Evolutionary conservation across 129 eudicot genomes (phyloP).

Genomic region (Chrysanthemum lavandulifolium): DNA sequence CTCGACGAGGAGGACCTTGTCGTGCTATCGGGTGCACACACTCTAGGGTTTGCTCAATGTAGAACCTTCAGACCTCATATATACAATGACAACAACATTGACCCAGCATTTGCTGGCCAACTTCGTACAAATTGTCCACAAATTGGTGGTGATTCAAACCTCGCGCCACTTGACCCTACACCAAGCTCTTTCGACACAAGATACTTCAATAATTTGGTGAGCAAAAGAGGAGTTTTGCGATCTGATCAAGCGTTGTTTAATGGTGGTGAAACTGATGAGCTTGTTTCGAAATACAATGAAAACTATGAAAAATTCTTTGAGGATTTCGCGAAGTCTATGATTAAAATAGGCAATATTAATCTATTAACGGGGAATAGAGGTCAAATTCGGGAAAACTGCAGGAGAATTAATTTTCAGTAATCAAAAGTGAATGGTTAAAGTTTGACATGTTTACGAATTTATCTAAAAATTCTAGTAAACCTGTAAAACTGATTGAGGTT

Average conservation of each 20-base stretch:
- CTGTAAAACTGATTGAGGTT: no score
- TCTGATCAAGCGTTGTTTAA: conserved; percentile 33
- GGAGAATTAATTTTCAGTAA: neutral
- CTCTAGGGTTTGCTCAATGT: conserved; percentile 23
- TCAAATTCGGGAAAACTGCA: neutral
- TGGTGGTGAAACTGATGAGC: conserved; percentile 29
- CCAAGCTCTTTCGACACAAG: conserved; percentile 20
- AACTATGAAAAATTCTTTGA: conserved; percentile 7
- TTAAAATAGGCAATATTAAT: conserved; percentile 13
- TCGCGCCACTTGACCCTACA: conserved; percentile 37
- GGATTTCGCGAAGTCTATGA: conserved; percentile 26
- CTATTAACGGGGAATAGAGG: conserved; percentile 34
- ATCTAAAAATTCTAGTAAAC: no score
- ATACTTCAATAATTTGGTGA: conserved; percentile 33
- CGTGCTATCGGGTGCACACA: neutral
- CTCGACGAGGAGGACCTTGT: no score
- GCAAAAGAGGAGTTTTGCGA: conserved; percentile 25
- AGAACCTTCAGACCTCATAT: conserved; percentile 3
- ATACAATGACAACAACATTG: no score
- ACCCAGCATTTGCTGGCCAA: no score
- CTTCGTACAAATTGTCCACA: conserved; percentile 27
- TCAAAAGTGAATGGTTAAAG: no score
- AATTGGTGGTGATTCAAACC: conserved; percentile 16
- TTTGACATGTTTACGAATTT: no score
- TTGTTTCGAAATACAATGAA: conserved; percentile 20